Conservation (phyloP, 2,329 filamentous ascomycete species). For the Exophiala mesophila region DNA sequence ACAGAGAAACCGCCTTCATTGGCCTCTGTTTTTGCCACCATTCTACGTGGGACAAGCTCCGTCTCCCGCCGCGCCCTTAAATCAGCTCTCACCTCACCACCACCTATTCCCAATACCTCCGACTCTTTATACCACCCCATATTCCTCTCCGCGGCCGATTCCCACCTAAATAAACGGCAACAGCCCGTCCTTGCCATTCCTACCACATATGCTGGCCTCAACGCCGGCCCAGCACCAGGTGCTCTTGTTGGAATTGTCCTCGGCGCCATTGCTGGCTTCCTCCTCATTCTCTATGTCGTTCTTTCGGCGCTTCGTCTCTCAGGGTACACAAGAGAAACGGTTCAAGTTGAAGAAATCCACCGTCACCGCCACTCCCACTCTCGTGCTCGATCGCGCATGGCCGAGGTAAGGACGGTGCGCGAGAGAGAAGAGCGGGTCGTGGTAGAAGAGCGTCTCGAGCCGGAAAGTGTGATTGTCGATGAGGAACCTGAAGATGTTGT, state of each 20-base stretch:
- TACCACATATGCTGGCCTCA: conserved; percentile 54
- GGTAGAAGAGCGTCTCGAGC: conserved; percentile 18
- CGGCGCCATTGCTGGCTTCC: conserved; percentile 47
- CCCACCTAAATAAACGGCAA: conserved; percentile 21
- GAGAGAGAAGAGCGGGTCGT: conserved; percentile 19
- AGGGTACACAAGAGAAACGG: conserved; percentile 4
- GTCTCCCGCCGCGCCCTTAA: conserved; percentile 13
- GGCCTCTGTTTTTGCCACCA: conserved; percentile 24
- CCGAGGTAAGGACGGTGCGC: conserved; percentile 10
- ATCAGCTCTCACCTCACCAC: conserved; percentile 2
- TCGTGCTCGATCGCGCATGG: conserved; percentile 7
- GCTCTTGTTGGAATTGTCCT: conserved; percentile 44
- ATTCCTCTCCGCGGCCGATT: conserved; percentile 4
- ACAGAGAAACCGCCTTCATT: conserved; percentile 14
- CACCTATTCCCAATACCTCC: neutral
- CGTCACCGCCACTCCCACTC: conserved; percentile 12
- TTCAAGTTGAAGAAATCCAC: conserved; percentile 19
- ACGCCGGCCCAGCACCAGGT: conserved; percentile 47
- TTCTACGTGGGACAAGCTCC: conserved; percentile 14
- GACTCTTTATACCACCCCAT: conserved; percentile 2
- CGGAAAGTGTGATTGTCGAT: conserved; percentile 14
- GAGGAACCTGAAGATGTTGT: conserved; percentile 26
- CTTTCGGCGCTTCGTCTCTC: conserved; percentile 13
- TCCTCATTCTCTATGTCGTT: conserved; percentile 50
- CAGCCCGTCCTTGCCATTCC: conserved; percentile 49